phyloP scores from a whole-genome alignment of 2,329 filamentous ascomycete species.

The Claviceps maximensis region DNA sequence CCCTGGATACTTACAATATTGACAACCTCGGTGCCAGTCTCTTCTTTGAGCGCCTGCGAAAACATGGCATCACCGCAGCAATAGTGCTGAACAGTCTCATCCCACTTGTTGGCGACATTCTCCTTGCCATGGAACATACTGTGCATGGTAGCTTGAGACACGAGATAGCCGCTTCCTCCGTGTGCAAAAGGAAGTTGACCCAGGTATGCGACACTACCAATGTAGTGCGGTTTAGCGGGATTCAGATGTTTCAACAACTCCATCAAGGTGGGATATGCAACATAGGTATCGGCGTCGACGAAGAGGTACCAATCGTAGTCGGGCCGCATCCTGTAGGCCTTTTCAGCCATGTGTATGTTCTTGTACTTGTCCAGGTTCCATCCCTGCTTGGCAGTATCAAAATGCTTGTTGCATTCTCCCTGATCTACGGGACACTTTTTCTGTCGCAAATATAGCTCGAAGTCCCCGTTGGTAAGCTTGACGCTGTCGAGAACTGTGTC shows the following conservation, averaged over 20 bases:
- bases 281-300: conserved; percentile 45
- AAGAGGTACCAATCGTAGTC: conserved; percentile 46
- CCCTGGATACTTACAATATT: no score
- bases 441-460: conserved; percentile 34
- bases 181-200: conserved; percentile 35
- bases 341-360: conserved; percentile 45
- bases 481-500: conserved; percentile 29
- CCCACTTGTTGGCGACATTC: conserved; percentile 33
- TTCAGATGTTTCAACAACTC: conserved; percentile 34
- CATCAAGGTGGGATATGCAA: conserved; percentile 38
- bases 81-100: conserved; percentile 23
- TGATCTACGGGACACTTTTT: conserved; percentile 31
- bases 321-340: conserved; percentile 35
- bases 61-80: conserved; percentile 43
- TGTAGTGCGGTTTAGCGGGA: conserved; percentile 29
- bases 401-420: conserved; percentile 27
- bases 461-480: conserved; percentile 33
- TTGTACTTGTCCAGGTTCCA: conserved; percentile 51
- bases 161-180: conserved; percentile 41
- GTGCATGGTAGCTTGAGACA: conserved; percentile 39
- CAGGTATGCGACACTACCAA: conserved; percentile 35
- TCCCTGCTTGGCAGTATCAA: conserved; percentile 17
- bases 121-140: conserved; percentile 27
- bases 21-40: conserved; percentile 26
- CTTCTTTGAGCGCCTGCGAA: conserved; percentile 30